phyloP scores from a whole-genome alignment of 306 rosid genomes.

The Erythrophleum fordii region DNA sequence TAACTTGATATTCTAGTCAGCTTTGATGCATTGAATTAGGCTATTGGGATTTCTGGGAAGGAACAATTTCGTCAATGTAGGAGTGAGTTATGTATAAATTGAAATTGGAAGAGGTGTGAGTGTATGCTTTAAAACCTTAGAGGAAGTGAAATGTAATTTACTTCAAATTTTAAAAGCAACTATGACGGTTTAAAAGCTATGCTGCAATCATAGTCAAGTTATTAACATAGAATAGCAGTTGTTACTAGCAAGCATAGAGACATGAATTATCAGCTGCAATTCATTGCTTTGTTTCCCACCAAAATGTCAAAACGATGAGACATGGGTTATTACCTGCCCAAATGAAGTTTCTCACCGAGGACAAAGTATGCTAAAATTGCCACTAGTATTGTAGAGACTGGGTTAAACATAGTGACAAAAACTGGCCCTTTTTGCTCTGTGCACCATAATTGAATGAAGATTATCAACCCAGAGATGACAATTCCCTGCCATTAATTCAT shows the following conservation, averaged over 20 bases:
- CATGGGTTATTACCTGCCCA: conserved; percentile 62
- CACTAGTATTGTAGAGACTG: conserved; percentile 66
- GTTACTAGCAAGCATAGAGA: too few relatives aligned
- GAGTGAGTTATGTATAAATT: too few relatives aligned
- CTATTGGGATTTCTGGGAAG: too few relatives aligned
- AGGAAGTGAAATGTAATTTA: too few relatives aligned
- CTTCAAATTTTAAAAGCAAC: too few relatives aligned
- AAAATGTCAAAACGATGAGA: not conserved
- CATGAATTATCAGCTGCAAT: too few relatives aligned
- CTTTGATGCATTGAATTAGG: not conserved
- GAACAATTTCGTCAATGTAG: too few relatives aligned
- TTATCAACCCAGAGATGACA: conserved; percentile 53
- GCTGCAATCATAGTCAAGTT: not conserved
- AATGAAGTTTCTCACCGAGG: conserved; percentile 76
- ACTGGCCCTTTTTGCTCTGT: conserved; percentile 82
- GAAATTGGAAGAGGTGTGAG: too few relatives aligned
- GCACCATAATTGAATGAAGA: conserved; percentile 78
- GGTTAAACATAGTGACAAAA: conserved; percentile 79
- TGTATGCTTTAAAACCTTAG: too few relatives aligned
- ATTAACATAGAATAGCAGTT: not conserved
- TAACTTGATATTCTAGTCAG: too few relatives aligned
- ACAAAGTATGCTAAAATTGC: conserved; percentile 76
- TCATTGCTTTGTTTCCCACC: too few relatives aligned
- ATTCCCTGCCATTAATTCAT: conserved; percentile 62
- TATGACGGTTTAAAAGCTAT: not conserved